A percentile compares a stretch with the other conserved stretches of the same genome.
Evolutionary conservation across 139 green algal species (phyloP).

Genomic region (Chlamydomonas schloesseri): DNA sequence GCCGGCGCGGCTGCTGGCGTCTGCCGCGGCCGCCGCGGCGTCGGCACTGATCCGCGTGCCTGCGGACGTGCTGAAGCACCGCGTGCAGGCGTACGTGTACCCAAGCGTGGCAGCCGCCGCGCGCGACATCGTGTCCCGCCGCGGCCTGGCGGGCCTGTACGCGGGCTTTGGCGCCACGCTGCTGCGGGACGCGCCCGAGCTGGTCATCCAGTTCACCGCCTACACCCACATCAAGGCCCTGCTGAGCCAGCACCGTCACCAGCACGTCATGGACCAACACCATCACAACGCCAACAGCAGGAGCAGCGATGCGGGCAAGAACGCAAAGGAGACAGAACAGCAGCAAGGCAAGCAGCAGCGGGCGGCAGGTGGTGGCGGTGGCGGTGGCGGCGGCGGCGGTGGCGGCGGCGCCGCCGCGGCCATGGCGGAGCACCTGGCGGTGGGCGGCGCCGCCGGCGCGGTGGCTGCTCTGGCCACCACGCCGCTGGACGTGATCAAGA

Average conservation of each 20-base stretch:
- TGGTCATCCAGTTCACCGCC: constrained; percentile 81
- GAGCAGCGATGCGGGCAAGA: constrained; percentile 4
- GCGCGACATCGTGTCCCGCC: constrained; percentile 46
- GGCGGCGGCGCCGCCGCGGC: constrained; percentile 62
- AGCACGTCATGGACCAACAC: too few relatives aligned
- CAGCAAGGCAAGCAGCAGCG: too few relatives aligned
- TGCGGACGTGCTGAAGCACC: constrained; percentile 82
- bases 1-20: constrained; percentile 52
- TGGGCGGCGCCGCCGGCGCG: constrained; percentile 75
- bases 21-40: constrained; percentile 54
- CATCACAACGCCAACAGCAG: neutral
- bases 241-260: neutral
- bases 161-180: constrained; percentile 78
- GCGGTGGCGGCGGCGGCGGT: neutral
- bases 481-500: constrained; percentile 85
- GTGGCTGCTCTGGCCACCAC: constrained; percentile 75
- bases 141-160: constrained; percentile 71
- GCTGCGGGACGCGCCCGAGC: constrained; percentile 81
- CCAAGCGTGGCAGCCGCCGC: constrained; percentile 61
- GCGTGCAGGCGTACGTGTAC: constrained; percentile 83
- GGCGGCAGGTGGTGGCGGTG: too few relatives aligned
- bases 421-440: constrained; percentile 18
- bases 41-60: constrained; percentile 75
- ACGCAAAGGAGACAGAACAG: too few relatives aligned
- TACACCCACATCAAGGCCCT: constrained; percentile 69